Conservation (phyloP, 345 rosid species). For the Brassica rapa region DNA sequence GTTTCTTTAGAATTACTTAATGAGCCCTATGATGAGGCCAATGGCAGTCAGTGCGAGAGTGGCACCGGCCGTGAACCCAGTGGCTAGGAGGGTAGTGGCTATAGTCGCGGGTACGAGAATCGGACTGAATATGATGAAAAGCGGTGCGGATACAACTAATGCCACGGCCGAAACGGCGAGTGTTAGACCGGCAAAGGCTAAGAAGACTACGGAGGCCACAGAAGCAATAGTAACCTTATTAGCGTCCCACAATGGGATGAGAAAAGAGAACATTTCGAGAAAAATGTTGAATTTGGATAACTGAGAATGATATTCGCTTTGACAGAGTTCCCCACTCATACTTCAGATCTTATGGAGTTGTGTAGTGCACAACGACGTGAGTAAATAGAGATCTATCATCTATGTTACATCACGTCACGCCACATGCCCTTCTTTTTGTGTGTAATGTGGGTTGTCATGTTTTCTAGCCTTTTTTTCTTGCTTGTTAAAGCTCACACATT, state of each 20-base stretch:
- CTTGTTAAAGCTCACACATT: not conserved
- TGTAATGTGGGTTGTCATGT: not conserved
- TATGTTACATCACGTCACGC: constrained; percentile 34
- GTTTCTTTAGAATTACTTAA: constrained; percentile 43
- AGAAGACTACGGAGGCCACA: constrained; percentile 62
- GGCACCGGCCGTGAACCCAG: constrained; percentile 67
- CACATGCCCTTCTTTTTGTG: not conserved
- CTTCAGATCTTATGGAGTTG: constrained; percentile 25
- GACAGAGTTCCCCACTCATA: not conserved
- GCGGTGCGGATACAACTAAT: constrained; percentile 64
- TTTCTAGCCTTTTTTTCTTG: not conserved
- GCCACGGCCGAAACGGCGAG: constrained; percentile 63
- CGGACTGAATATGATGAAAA: constrained; percentile 78
- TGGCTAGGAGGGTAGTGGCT: constrained; percentile 45
- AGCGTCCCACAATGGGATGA: constrained; percentile 22
- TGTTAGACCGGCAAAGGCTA: constrained; percentile 59
- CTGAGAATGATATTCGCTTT: constrained; percentile 3
- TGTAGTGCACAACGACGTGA: constrained; percentile 31
- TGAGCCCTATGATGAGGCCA: constrained; percentile 67
- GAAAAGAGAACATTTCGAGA: constrained; percentile 14
- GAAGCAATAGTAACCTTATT: constrained; percentile 44
- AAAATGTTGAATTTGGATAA: not conserved
- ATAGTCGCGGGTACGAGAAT: constrained; percentile 78
- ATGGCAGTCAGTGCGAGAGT: constrained; percentile 57
- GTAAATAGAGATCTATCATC: constrained; percentile 4